Percentiles rank a stretch among this genome's conserved stretches.
phyloP scores from a whole-genome alignment of 2,329 filamentous ascomycete species.

The Ophiostoma novo-ulmi region DNA sequence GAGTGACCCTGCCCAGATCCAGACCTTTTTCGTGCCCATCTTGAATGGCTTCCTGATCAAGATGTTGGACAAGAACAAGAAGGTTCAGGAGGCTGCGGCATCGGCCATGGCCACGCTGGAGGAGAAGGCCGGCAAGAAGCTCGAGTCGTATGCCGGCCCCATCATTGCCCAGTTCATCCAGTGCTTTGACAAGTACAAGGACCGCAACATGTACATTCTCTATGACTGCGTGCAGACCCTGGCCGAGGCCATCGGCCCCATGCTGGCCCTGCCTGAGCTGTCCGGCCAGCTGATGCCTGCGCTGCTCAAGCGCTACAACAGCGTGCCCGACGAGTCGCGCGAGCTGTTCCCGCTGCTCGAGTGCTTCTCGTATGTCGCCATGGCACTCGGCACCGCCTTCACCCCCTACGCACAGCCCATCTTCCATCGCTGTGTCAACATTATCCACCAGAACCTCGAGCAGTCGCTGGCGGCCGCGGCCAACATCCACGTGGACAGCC shows the following conservation, averaged over 20 bases:
- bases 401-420: slow-evolving; percentile 80
- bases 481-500: slow-evolving; percentile 65
- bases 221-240: slow-evolving; percentile 98
- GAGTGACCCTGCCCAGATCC: slow-evolving; percentile 59
- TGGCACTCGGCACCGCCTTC: slow-evolving; percentile 76
- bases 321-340: slow-evolving; percentile 78
- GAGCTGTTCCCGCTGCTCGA: slow-evolving; percentile 95
- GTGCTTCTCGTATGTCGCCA: slow-evolving; percentile 89
- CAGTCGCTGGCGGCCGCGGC: slow-evolving; percentile 65
- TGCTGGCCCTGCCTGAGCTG: slow-evolving; percentile 74
- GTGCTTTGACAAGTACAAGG: slow-evolving; percentile 94
- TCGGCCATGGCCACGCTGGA: slow-evolving; percentile 95
- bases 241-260: slow-evolving; percentile 81
- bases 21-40: slow-evolving; percentile 84
- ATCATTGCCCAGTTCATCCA: slow-evolving; percentile 88
- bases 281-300: slow-evolving; percentile 86
- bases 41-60: slow-evolving; percentile 93
- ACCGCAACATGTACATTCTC: slow-evolving; percentile 96
- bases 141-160: slow-evolving; percentile 80
- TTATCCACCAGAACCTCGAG: slow-evolving; percentile 88
- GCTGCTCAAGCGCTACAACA: slow-evolving; percentile 80
- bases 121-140: slow-evolving; percentile 76
- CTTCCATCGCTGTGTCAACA: slow-evolving; percentile 80
- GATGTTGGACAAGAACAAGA: slow-evolving; percentile 97
- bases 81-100: slow-evolving; percentile 91